Evolutionary conservation across 306 rosid genomes (phyloP).

Genomic region (Datisca glomerata): DNA sequence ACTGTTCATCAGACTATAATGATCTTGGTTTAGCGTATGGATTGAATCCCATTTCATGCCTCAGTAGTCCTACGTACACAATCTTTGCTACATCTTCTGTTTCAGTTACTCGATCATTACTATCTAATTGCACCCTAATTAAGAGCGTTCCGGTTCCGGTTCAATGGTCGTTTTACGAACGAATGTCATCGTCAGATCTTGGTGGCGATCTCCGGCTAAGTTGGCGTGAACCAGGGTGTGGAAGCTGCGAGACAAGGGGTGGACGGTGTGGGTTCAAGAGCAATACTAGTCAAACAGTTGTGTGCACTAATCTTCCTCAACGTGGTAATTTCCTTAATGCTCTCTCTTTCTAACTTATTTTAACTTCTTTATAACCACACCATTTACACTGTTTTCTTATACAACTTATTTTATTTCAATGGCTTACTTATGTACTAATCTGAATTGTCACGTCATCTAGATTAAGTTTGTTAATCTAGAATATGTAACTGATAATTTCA

Average conservation of each 20-base stretch:
- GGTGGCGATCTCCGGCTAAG: slow-evolving; percentile 25
- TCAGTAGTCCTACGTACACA: slow-evolving; percentile 21
- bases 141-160: slow-evolving; percentile 34
- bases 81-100: slow-evolving; percentile 46
- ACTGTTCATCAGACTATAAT: slow-evolving; percentile 37
- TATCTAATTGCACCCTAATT: slow-evolving; percentile 20
- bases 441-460: too few relatives aligned
- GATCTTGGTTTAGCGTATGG: slow-evolving; percentile 12
- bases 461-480: too few relatives aligned
- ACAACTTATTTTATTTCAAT: too few relatives aligned
- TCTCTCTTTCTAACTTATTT: too few relatives aligned
- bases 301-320: slow-evolving; percentile 29
- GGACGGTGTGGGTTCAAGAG: slow-evolving; percentile 41
- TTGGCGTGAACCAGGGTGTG: slow-evolving; percentile 57
- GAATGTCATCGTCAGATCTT: slow-evolving; percentile 40
- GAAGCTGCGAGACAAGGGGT: slow-evolving; percentile 39
- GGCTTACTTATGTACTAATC: too few relatives aligned
- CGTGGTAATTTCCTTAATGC: slow-evolving; percentile 17
- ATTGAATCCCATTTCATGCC: slow-evolving; percentile 41
- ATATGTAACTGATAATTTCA: too few relatives aligned
- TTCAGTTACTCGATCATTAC: slow-evolving; percentile 10
- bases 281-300: slow-evolving; percentile 20
- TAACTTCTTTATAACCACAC: too few relatives aligned
- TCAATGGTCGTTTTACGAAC: slow-evolving; percentile 15
- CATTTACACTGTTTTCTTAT: too few relatives aligned